Evolutionary conservation across 2,329 filamentous ascomycete species (phyloP).

Genomic region (Epichloe hybrida): DNA sequence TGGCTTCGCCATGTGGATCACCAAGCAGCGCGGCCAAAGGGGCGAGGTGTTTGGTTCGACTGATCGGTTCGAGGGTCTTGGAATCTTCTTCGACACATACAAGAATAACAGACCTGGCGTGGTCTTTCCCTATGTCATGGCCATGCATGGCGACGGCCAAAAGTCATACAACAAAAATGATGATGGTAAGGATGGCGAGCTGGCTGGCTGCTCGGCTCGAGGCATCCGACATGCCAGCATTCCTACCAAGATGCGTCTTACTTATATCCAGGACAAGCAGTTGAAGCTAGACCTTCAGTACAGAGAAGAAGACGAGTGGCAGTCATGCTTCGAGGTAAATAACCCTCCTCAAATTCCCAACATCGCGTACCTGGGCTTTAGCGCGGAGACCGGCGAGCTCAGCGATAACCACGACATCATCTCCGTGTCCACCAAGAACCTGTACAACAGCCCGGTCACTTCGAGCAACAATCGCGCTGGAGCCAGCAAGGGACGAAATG

Average conservation of each 20-base stretch:
- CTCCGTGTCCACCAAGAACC: conserved; percentile 70
- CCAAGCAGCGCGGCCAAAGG: conserved; percentile 69
- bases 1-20: conserved; percentile 96
- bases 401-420: conserved; percentile 97
- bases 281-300: conserved; percentile 88
- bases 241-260: conserved; percentile 75
- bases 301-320: conserved; percentile 81
- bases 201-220: conserved; percentile 88
- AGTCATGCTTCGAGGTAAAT: conserved; percentile 68
- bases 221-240: conserved; percentile 70
- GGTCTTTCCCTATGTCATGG: conserved; percentile 96
- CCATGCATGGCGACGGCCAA: conserved; percentile 88
- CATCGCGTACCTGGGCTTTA: conserved; percentile 63
- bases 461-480: conserved; percentile 21
- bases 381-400: conserved; percentile 86
- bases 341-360: conserved; percentile 64
- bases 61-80: conserved; percentile 86
- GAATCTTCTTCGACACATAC: conserved; percentile 95
- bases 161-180: conserved; percentile 84
- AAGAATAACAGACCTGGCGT: conserved; percentile 97
- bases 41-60: conserved; percentile 79
- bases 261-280: conserved; percentile 93
- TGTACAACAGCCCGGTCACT: conserved; percentile 51
- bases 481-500: conserved; percentile 23
- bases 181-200: conserved; percentile 85